A percentile compares a stretch with the other conserved stretches of the same genome.
Evolutionary conservation across 345 rosid species (phyloP).

Genomic region (Lepidium didymum): DNA sequence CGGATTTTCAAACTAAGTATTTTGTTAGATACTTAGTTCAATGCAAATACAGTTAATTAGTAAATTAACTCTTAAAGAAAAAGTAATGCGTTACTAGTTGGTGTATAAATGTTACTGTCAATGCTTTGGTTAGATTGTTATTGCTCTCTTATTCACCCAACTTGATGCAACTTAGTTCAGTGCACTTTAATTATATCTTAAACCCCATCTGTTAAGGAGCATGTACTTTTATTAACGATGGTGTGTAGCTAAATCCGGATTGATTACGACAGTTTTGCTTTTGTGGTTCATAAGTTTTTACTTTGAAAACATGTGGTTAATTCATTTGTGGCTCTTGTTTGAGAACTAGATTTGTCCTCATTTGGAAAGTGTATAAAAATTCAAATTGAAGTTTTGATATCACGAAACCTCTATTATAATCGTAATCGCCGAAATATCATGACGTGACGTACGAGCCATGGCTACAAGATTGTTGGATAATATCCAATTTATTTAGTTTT

Average conservation of each 20-base stretch:
- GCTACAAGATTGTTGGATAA: slow-evolving; percentile 1
- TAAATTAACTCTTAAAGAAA: neutral
- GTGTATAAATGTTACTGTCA: neutral
- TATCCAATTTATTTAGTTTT: neutral
- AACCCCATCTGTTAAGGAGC: neutral
- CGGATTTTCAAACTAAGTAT: neutral
- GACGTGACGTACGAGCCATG: slow-evolving; percentile 12
- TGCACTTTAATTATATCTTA: neutral
- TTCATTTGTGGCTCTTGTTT: neutral
- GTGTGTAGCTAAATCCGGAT: neutral
- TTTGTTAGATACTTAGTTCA: neutral
- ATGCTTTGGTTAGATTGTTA: neutral
- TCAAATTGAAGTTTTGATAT: slow-evolving; percentile 19
- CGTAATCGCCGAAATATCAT: neutral
- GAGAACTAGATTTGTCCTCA: neutral
- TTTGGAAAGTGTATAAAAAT: neutral
- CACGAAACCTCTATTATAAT: neutral
- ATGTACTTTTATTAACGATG: neutral
- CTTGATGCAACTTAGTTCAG: neutral
- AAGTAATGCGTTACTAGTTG: neutral
- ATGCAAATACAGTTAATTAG: neutral
- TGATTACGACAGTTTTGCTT: slow-evolving; percentile 1
- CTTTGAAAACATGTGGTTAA: slow-evolving; percentile 11
- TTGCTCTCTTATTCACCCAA: neutral
- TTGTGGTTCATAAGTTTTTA: neutral